phyloP scores from a whole-genome alignment of 768 basidiomycete genomes.

The Mrakia frigida region DNA sequence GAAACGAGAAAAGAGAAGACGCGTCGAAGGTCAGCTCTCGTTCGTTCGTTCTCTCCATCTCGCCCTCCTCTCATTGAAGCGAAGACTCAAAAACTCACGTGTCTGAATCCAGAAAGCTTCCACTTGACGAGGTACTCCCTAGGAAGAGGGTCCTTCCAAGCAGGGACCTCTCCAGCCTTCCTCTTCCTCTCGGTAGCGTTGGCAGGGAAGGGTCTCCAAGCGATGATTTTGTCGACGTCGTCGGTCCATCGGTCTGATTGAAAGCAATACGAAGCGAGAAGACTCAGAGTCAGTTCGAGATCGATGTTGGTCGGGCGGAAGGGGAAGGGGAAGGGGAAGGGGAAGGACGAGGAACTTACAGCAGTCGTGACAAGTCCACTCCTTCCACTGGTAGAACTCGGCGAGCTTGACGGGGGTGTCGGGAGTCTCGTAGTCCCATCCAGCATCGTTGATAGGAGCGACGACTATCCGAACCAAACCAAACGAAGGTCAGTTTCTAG shows the following conservation, averaged over 20 bases:
- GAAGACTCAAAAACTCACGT: conserved; percentile 45
- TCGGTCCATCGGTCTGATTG: conserved; percentile 12
- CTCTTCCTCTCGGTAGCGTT: conserved; percentile 56
- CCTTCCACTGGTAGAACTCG: conserved; percentile 36
- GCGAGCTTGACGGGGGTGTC: conserved; percentile 43
- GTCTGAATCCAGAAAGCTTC: conserved; percentile 67
- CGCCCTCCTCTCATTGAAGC: background rate
- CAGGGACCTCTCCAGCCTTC: conserved; percentile 47
- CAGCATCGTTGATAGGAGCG: conserved; percentile 44
- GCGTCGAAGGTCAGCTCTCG: background rate
- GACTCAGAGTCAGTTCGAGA: background rate
- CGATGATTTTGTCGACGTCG: conserved; percentile 58
- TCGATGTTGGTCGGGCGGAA: no score
- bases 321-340: conserved; percentile 45
- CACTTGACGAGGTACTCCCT: conserved; percentile 93
- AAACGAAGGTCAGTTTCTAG: background rate
- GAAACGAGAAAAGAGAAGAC: background rate
- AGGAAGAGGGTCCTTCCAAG: conserved; percentile 62
- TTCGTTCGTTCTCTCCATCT: background rate
- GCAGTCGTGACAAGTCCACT: conserved; percentile 69
- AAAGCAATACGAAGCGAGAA: background rate
- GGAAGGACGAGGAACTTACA: conserved; percentile 63
- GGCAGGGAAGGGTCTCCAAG: conserved; percentile 78
- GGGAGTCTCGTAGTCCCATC: conserved; percentile 54
- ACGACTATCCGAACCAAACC: background rate